phyloP scores from a whole-genome alignment of 805 yeast genomes.

The Hanseniaspora mollemarum region DNA sequence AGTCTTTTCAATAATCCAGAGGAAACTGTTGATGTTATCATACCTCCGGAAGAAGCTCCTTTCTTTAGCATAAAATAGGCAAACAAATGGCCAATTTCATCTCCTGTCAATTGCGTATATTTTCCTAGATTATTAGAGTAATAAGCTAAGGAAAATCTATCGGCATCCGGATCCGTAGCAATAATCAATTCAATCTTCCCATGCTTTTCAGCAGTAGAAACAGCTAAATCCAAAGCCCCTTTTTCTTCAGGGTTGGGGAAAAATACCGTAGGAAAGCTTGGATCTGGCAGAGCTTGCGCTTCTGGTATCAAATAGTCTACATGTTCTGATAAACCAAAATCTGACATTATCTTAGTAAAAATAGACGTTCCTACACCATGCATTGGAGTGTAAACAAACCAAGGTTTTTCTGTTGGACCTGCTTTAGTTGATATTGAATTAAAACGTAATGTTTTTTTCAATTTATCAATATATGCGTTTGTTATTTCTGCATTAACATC shows the following conservation, averaged over 20 bases:
- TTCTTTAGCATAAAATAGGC: slow-evolving; percentile 45
- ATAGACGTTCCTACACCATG: slow-evolving; percentile 84
- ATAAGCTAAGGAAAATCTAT: slow-evolving; percentile 61
- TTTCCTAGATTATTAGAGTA: slow-evolving; percentile 35
- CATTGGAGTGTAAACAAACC: slow-evolving; percentile 81
- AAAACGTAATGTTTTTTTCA: slow-evolving; percentile 30
- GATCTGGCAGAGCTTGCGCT: slow-evolving; percentile 67
- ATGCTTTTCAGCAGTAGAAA: slow-evolving; percentile 38
- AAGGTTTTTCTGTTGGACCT: slow-evolving; percentile 19
- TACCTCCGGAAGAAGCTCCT: slow-evolving; percentile 33
- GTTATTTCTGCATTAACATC: slow-evolving; percentile 37
- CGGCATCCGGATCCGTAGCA: slow-evolving; percentile 97
- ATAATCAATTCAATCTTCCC: slow-evolving; percentile 44
- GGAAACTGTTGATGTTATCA: slow-evolving; percentile 84
- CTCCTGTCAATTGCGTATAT: slow-evolving; percentile 71
- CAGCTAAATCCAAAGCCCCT: slow-evolving; percentile 75
- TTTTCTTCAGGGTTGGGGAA: slow-evolving; percentile 96
- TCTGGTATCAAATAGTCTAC: slow-evolving; percentile 35
- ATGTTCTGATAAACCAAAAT: slow-evolving; percentile 33
- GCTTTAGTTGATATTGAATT: not conserved
- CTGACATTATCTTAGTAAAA: slow-evolving; percentile 31
- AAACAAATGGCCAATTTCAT: slow-evolving; percentile 78
- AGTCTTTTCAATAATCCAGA: slow-evolving; percentile 65
- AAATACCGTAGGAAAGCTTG: slow-evolving; percentile 69
- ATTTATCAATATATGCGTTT: slow-evolving; percentile 32